Evolutionary conservation across 2,329 filamentous ascomycete species (phyloP).

Genomic region (Alternaria sp.): DNA sequence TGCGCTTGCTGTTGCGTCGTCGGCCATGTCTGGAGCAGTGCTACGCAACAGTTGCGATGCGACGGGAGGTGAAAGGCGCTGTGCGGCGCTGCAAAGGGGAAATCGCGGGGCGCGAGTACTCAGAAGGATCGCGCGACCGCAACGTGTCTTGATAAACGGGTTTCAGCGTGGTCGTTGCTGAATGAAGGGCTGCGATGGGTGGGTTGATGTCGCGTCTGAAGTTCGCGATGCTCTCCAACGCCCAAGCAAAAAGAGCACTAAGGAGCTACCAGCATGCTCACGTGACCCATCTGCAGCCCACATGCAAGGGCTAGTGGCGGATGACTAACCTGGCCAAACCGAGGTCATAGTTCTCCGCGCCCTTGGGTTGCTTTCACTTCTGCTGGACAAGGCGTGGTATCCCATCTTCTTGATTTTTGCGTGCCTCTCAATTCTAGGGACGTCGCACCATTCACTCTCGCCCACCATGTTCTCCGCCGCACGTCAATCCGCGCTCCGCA

Average conservation of each 20-base stretch:
- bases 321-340: conserved; percentile 35
- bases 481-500: conserved; percentile 48
- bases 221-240: conserved; percentile 42
- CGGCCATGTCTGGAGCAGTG: conserved; percentile 44
- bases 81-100: conserved; percentile 17
- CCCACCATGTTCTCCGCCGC: conserved; percentile 50
- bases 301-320: conserved; percentile 30
- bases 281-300: conserved; percentile 21
- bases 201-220: conserved; percentile 40
- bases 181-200: conserved; percentile 40
- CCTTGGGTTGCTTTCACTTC: conserved; percentile 9
- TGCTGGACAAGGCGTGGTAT: conserved; percentile 8
- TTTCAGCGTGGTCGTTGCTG: conserved; percentile 25
- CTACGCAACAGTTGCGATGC: conserved; percentile 30
- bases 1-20: conserved; percentile 44
- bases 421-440: conserved; percentile 1
- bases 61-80: conserved; percentile 31
- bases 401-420: neutral
- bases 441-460: conserved; percentile 4
- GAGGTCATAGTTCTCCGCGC: conserved; percentile 38
- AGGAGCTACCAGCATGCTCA: conserved; percentile 25
- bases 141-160: conserved; percentile 5
- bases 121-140: conserved; percentile 18
- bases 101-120: conserved; percentile 26
- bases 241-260: conserved; percentile 28